Base-by-base conservation (phyloP, 2,329 filamentous ascomycete genomes). In the Domatiomyces globalis region DNA sequence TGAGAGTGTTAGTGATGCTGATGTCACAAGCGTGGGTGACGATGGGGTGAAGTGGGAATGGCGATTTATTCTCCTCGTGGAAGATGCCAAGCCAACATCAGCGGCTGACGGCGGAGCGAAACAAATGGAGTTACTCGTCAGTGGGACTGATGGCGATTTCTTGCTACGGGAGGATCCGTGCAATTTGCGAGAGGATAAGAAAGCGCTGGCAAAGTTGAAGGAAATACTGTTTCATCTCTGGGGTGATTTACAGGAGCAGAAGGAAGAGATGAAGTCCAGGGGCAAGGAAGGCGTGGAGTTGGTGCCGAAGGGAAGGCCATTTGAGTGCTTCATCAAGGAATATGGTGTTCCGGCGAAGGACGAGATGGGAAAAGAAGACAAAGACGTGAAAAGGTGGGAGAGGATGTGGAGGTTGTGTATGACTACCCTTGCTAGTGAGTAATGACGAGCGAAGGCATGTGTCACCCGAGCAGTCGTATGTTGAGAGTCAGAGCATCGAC, bases 201-300 rank as follows among this genome's bases (percentile, higher is more conserved):
- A 65, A 0, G 61, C 68, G 1, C 68, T 92, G 1, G 63, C 60
- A 2, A 56, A 65, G 5, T 68, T 95, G 4, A 76, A 79, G 48
- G 79, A 94, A 58, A 81, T 77, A 59, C 71, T 95, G 51, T 90
- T 83, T 63, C 70, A 79, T 36, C 72, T 95, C 1, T 96, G 90
- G 89, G 90, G 90, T 1, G 79, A 95, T 54, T 71, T 95, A 1
- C 81, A 89, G 62, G 87, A 94, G 63, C 65, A 71, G 46, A 87
- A 85, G 63, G 60, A 61, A 1, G 63, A 52, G 66, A 33, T 29
- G 44, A 50, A 58, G 42, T 43, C 39, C 15, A 49, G 53, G 27
- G 54, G 55, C 20, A 46, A 33, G 10, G 25, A 52, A 43, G n/a
- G 48, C 45, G 39, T 50, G 52, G 43, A 57, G 55, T 51, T 58